Conservation (phyloP, 768 basidiomycete species). For the Mycena vitilis region DNA sequence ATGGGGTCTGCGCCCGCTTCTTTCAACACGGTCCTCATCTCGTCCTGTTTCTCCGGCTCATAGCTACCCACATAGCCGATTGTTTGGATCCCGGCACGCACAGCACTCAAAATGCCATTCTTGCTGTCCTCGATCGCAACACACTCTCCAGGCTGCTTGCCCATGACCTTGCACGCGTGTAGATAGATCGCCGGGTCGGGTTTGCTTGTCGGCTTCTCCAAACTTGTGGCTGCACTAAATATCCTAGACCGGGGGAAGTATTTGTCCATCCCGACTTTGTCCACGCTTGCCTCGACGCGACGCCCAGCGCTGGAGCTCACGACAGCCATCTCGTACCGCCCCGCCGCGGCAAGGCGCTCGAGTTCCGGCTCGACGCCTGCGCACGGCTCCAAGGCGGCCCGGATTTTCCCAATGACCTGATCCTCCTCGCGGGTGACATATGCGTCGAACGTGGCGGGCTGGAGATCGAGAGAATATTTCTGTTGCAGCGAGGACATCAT, state of each 20-base stretch:
- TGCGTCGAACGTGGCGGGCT: conserved; percentile 29
- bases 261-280: conserved; percentile 37
- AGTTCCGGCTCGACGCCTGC: conserved; percentile 33
- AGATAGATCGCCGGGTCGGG: conserved; percentile 43
- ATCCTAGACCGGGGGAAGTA: conserved; percentile 36
- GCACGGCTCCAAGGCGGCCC: conserved; percentile 53
- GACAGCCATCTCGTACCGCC: conserved; percentile 37
- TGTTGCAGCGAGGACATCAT: conserved; percentile 38
- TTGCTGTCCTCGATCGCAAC: conserved; percentile 42
- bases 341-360: conserved; percentile 23
- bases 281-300: conserved; percentile 39
- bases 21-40: conserved; percentile 35
- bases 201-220: conserved; percentile 40
- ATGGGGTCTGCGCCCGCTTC: conserved; percentile 36
- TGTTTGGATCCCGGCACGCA: conserved; percentile 38
- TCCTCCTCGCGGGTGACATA: conserved; percentile 48
- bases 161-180: conserved; percentile 39
- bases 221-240: conserved; percentile 42
- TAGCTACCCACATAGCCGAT: conserved; percentile 41
- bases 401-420: conserved; percentile 70
- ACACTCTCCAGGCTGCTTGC: conserved; percentile 34
- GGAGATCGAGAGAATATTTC: conserved; percentile 34
- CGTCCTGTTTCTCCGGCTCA: conserved; percentile 37
- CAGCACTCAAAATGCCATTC: conserved; percentile 38
- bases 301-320: conserved; percentile 40